Evolutionary conservation across 2,329 filamentous ascomycete genomes (phyloP).

Genomic region (Arthrobotrys entomopaga): DNA sequence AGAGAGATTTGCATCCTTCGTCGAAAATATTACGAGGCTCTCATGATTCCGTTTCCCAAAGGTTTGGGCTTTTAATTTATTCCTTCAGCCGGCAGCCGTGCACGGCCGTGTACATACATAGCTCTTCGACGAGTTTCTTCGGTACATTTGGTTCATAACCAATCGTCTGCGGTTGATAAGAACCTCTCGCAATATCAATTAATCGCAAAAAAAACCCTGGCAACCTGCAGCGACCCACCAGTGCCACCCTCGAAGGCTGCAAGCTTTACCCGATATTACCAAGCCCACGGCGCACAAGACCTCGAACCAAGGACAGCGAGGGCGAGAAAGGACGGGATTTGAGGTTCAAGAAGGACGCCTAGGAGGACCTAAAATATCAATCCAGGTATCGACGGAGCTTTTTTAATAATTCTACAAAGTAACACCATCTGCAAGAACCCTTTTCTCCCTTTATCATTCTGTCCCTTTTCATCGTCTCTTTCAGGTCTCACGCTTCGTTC

Average conservation of each 20-base stretch:
- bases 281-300: not conserved
- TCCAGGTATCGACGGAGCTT: conserved; percentile 21
- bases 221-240: conserved; percentile 24
- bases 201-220: conserved; percentile 27
- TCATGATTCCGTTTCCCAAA: conserved; percentile 12
- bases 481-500: not conserved
- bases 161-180: conserved; percentile 48
- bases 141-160: conserved; percentile 5
- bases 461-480: conserved; percentile 7
- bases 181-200: conserved; percentile 39
- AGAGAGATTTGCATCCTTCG: conserved; percentile 3
- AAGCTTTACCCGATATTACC: conserved; percentile 1
- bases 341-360: not conserved
- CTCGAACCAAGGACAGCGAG: not conserved
- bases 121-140: not conserved
- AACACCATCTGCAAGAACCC: conserved; percentile 35
- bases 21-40: conserved; percentile 22
- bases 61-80: not conserved
- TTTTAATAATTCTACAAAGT: conserved; percentile 39
- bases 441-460: conserved; percentile 19
- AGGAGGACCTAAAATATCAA: conserved; percentile 1
- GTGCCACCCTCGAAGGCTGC: not conserved
- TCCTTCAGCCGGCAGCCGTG: conserved; percentile 39
- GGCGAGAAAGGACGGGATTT: not conserved
- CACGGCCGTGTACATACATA: no score